Conservation (phyloP, 2,329 filamentous ascomycete genomes). For the Paecilomyces fulvus region DNA sequence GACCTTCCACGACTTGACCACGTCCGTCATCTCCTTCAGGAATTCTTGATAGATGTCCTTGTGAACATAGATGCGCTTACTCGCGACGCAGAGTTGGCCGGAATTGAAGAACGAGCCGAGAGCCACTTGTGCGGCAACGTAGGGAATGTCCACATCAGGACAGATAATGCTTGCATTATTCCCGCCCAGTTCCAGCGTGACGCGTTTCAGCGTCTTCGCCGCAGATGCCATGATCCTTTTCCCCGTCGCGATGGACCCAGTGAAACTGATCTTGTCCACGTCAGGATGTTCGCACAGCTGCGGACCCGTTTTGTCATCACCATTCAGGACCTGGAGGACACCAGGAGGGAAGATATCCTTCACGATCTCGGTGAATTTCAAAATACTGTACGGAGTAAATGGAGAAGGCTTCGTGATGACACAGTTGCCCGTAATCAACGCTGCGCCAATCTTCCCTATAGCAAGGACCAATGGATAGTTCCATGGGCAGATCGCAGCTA, state of each 20-base stretch:
- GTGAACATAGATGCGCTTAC: slow-evolving; percentile 52
- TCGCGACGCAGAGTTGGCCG: slow-evolving; percentile 47
- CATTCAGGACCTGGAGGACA: slow-evolving; percentile 49
- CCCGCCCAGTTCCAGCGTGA: slow-evolving; percentile 48
- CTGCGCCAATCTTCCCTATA: slow-evolving; percentile 41
- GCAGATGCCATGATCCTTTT: slow-evolving; percentile 44
- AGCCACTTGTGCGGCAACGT: slow-evolving; percentile 27
- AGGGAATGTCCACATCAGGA: slow-evolving; percentile 42
- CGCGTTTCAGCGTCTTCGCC: slow-evolving; percentile 45
- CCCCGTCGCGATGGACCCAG: slow-evolving; percentile 46
- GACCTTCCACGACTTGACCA: slow-evolving; percentile 15
- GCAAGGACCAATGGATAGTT: slow-evolving; percentile 43
- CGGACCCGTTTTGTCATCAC: slow-evolving; percentile 47
- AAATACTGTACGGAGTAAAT: slow-evolving; percentile 45
- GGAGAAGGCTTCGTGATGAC: slow-evolving; percentile 50
- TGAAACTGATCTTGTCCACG: slow-evolving; percentile 52
- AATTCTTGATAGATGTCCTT: slow-evolving; percentile 45
- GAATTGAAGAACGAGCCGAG: slow-evolving; percentile 45
- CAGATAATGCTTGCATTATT: slow-evolving; percentile 50
- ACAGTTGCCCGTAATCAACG: slow-evolving; percentile 46
- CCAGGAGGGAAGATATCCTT: slow-evolving; percentile 45
- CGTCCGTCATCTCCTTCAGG: slow-evolving; percentile 37
- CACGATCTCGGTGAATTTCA: slow-evolving; percentile 47
- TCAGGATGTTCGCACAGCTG: slow-evolving; percentile 46
- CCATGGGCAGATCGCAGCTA: slow-evolving; percentile 37